Percentiles rank a stretch among this genome's conserved stretches.
These are phyloP conservation scores for Astragalus glycyphyllos DNA, from an alignment of 306 rosid genomes.

Conservation along the genomic window DNA sequence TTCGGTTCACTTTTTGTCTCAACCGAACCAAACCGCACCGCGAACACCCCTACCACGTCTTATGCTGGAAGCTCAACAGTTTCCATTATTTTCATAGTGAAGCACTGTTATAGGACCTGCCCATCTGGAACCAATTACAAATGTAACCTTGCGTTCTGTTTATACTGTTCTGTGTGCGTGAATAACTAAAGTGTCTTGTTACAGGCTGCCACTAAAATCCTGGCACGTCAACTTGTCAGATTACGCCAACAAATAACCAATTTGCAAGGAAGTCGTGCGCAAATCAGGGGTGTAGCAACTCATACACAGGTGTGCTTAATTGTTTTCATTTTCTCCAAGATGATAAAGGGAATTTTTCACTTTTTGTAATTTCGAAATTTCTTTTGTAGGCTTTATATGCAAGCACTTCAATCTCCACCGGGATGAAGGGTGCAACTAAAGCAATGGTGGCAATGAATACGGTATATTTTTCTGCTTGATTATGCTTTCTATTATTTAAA, in stretches of 20 bases:
- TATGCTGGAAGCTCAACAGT: too few relatives aligned
- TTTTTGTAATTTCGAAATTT: conserved; percentile 15
- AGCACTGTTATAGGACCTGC: background rate
- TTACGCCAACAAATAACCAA: conserved; percentile 95
- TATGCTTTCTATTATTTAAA: conserved; percentile 22
- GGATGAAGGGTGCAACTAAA: conserved; percentile 98
- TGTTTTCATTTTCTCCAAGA: background rate
- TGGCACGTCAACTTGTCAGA: conserved; percentile 96
- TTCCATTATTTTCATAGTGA: too few relatives aligned
- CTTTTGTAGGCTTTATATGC: conserved; percentile 85
- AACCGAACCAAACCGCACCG: too few relatives aligned
- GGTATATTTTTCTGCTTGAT: conserved; percentile 50
- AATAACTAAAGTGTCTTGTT: conserved; percentile 28
- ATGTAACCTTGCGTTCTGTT: conserved; percentile 5
- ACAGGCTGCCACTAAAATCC: conserved; percentile 89
- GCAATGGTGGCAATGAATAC: conserved; percentile 99
- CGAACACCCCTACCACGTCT: too few relatives aligned
- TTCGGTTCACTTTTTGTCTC: too few relatives aligned
- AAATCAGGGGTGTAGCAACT: conserved; percentile 94
- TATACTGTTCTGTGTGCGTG: background rate
- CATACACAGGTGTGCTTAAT: conserved; percentile 80
- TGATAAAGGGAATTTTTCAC: conserved; percentile 22
- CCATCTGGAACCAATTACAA: conserved; percentile 2
- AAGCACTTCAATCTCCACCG: conserved; percentile 91
- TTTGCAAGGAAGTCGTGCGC: conserved; percentile 99